Evolutionary conservation across 2,329 filamentous ascomycete species (phyloP).

Genomic region (Zymoseptoria tritici): DNA sequence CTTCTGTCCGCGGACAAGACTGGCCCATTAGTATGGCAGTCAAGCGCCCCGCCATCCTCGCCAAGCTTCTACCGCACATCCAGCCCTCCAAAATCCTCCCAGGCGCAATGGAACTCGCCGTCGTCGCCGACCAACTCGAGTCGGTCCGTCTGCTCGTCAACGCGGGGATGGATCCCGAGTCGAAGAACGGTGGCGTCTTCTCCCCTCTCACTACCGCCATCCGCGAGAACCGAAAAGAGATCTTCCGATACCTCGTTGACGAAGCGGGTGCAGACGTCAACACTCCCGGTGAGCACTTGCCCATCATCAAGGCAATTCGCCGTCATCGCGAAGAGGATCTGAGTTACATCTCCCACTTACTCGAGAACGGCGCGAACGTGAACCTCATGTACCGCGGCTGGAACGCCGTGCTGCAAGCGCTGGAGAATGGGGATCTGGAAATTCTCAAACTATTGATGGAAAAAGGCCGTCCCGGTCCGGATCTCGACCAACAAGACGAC

Average conservation of each 20-base stretch:
- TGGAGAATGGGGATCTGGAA: conserved; percentile 54
- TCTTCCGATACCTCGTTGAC: conserved; percentile 52
- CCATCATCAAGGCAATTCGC: conserved; percentile 62
- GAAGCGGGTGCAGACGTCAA: conserved; percentile 55
- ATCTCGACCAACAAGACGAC: conserved; percentile 49
- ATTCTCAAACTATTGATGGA: conserved; percentile 48
- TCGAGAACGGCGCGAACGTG: conserved; percentile 58
- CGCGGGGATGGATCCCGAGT: conserved; percentile 60
- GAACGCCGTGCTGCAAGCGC: conserved; percentile 58
- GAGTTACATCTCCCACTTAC: conserved; percentile 55
- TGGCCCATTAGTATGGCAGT: conserved; percentile 67
- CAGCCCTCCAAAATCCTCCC: conserved; percentile 55
- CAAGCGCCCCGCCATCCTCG: conserved; percentile 52
- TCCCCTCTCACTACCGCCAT: conserved; percentile 61
- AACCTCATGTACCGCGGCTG: conserved; percentile 61
- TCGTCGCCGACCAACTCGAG: conserved; percentile 58
- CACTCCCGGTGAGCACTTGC: conserved; percentile 61
- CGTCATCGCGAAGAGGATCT: conserved; percentile 50
- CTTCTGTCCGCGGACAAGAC: conserved; percentile 56
- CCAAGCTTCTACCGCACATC: conserved; percentile 51
- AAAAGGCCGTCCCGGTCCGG: conserved; percentile 45
- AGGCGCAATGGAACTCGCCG: conserved; percentile 61
- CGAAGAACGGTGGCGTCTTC: conserved; percentile 66
- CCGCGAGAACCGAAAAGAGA: conserved; percentile 54
- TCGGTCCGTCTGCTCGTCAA: conserved; percentile 58